Percentiles rank a stretch among this genome's conserved stretches.
Evolutionary conservation across 768 basidiomycete species (phyloP).

Genomic region (Pholiota molesta): DNA sequence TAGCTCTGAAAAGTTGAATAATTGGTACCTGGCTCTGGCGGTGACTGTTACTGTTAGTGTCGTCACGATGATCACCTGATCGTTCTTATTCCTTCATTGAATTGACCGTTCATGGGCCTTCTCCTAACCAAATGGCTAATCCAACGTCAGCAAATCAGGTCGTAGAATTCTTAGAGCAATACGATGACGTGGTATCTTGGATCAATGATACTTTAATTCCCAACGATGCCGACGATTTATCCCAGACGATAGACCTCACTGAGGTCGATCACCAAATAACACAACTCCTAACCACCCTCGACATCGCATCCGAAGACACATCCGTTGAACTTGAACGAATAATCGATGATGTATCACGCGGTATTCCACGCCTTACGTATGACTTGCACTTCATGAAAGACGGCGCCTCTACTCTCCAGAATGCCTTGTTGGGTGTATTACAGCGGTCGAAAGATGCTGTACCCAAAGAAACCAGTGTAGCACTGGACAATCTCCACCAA

Average conservation of each 20-base stretch:
- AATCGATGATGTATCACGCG: constrained; percentile 91
- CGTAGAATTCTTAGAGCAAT: constrained; percentile 59
- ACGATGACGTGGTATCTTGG: constrained; percentile 68
- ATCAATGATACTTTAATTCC: constrained; percentile 63
- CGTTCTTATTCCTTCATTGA: neutral
- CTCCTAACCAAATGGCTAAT: constrained; percentile 27
- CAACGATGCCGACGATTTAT: constrained; percentile 33
- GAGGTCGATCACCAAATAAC: constrained; percentile 76
- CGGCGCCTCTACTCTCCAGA: constrained; percentile 77
- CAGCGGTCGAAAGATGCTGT: constrained; percentile 52
- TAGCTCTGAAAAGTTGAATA: too few species aligned
- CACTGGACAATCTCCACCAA: constrained; percentile 76
- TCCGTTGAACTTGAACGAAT: constrained; percentile 83
- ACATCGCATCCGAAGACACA: constrained; percentile 88
- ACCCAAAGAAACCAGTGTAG: constrained; percentile 59
- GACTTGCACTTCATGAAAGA: constrained; percentile 98
- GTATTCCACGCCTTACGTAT: constrained; percentile 89
- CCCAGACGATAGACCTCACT: constrained; percentile 41
- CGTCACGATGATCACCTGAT: neutral
- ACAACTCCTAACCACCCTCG: constrained; percentile 76
- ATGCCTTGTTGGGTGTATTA: constrained; percentile 64
- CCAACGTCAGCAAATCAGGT: constrained; percentile 44
- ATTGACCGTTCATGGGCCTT: neutral
- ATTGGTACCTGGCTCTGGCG: too few species aligned
- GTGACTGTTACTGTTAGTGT: too few species aligned